These are phyloP conservation scores for Hamiltosporidium tvaerminnensis DNA, from an alignment of 371 early-diverging fungal species.

Conservation along the genomic window DNA sequence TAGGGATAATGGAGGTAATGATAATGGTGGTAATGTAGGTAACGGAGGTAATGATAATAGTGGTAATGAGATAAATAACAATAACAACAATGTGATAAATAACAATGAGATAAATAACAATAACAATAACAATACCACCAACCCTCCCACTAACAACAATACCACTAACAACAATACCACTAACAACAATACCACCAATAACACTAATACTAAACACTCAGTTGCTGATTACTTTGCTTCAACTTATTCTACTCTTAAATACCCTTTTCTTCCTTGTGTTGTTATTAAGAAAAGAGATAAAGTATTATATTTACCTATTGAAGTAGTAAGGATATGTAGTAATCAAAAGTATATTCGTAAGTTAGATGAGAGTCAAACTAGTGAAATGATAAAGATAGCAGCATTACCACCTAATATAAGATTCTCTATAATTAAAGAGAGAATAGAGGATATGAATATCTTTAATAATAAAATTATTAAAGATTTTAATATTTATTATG, in stretches of 20 bases:
- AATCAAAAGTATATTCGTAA: slow-evolving; percentile 31
- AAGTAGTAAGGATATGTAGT: slow-evolving; percentile 25
- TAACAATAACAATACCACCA: not conserved
- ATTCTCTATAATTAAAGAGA: slow-evolving; percentile 22
- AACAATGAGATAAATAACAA: not conserved
- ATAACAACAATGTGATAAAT: not conserved
- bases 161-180: not conserved
- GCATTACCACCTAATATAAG: slow-evolving; percentile 22
- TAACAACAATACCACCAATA: too few relatives aligned
- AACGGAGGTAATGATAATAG: not conserved
- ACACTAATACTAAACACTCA: slow-evolving; percentile 1
- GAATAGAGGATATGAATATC: slow-evolving; percentile 10
- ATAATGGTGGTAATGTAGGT: not conserved
- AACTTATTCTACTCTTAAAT: slow-evolving; percentile 13
- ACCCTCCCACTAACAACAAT: not conserved
- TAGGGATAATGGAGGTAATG: not conserved
- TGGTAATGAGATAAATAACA: not conserved
- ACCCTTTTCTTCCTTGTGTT: slow-evolving; percentile 32
- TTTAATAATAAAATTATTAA: slow-evolving; percentile 8
- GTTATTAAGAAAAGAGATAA: slow-evolving; percentile 19
- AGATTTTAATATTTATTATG: slow-evolving; percentile 21
- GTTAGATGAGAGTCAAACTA: slow-evolving; percentile 29
- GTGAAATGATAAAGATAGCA: slow-evolving; percentile 25
- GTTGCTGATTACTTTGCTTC: slow-evolving; percentile 42
- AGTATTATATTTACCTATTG: slow-evolving; percentile 32